A percentile compares a stretch with the other conserved stretches of the same genome.
These are phyloP conservation scores for Pilatotrama ljubarskyi DNA, from an alignment of 768 basidiomycete species.

Conservation along the genomic window DNA sequence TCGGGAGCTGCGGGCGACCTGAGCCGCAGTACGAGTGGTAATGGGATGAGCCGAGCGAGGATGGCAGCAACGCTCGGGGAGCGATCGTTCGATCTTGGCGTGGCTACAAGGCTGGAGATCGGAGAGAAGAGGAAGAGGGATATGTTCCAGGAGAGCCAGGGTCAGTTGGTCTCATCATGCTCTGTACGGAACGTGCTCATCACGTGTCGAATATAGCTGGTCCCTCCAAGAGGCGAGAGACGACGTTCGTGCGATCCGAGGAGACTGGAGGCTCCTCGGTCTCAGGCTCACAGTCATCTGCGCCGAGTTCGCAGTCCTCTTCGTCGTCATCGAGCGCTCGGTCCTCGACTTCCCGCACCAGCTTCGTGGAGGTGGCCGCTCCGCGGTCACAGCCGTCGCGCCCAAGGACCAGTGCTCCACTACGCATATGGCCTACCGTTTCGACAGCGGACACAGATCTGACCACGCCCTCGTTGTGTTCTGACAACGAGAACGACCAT, in stretches of 20 bases:
- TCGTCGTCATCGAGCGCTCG: background rate
- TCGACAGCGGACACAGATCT: slow-evolving; percentile 42
- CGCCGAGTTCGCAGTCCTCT: background rate
- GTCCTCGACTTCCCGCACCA: background rate
- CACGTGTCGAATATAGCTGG: background rate
- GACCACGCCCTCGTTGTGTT: slow-evolving; percentile 71
- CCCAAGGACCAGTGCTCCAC: background rate
- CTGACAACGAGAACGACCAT: slow-evolving; percentile 62
- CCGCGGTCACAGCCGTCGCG: slow-evolving; percentile 14
- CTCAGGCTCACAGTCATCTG: slow-evolving; percentile 10
- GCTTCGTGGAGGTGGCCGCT: slow-evolving; percentile 1
- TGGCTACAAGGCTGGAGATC: slow-evolving; percentile 17
- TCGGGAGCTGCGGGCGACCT: background rate
- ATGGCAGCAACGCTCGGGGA: slow-evolving; percentile 21
- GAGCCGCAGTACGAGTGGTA: slow-evolving; percentile 7
- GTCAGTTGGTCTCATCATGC: background rate
- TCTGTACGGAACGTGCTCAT: background rate
- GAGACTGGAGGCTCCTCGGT: slow-evolving; percentile 19
- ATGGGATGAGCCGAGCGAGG: slow-evolving; percentile 16
- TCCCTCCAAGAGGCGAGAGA: slow-evolving; percentile 19
- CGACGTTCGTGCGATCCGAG: slow-evolving; percentile 14
- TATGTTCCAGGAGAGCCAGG: background rate
- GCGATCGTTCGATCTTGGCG: slow-evolving; percentile 20
- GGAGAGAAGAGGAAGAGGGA: slow-evolving; percentile 28
- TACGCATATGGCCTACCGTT: slow-evolving; percentile 33